Evolutionary conservation across 306 rosid genomes (phyloP), one percentile per base, ranked within the genome.

Genomic region (Medicago arabica): DNA sequence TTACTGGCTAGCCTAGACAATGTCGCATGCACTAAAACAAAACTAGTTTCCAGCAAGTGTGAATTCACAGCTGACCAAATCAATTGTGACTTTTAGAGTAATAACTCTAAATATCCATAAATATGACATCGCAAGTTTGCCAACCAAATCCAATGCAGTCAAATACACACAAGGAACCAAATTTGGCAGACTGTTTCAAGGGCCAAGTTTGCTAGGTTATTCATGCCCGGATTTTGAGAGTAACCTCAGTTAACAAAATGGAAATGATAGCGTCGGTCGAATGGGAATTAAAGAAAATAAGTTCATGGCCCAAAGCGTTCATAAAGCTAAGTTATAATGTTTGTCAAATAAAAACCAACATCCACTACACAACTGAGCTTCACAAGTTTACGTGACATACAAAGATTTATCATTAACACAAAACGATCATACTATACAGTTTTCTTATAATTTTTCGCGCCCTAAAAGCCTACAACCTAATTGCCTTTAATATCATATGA

Each of bases 81-180:
- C 16, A 41, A 53, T 2, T 39, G 36, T 47, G 34, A 14, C 41
- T 54, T 74, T 69, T 17, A 23, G 62, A 70, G 46, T 67, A 17
- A 66, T 28, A 36, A 72, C 49, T 15, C 36, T 66, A 71, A 44
- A 43, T 44, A 65, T 81, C 21, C 66, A 55, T 58, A 55, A 81
- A 28, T 72, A 57, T 16, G 19, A 64, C 40, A 67, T 8, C 5
- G 5, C 41, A 28, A 31, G 66, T 19, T 72, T 54, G 40, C 54
- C 9, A n/a, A 55, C 69, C 43, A 69, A 47, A 67, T 46, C 50
- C 54, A 28, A 66, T 66, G 61, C 61, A 36, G 28, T 43, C 55
- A 80, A 59, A 59, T 47, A 41, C 44, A 64, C 21, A 39, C 28
- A 72, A 31, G 59, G 25, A 64, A 17, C 59, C 65, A 53, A 71